Base-by-base conservation (phyloP, 176 grass and related monocot genomes). In the Oryza punctata region DNA sequence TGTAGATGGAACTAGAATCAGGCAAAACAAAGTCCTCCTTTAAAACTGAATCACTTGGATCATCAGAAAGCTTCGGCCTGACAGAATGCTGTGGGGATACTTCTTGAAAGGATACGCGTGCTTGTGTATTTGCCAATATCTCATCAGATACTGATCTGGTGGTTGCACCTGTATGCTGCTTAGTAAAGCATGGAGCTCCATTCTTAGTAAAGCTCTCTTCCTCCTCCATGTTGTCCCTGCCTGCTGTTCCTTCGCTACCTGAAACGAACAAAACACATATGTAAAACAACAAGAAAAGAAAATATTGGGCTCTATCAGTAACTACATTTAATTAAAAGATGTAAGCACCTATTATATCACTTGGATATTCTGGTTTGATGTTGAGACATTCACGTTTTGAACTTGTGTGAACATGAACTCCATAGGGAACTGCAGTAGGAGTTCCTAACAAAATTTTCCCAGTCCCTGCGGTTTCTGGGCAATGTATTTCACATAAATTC, bases 321-420 rank as follows among this genome's bases (percentile, higher is more conserved):
- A 25, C 26, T 37, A 47, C 15, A 70, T 69, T 60, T 21, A 52
- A 87, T 71, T 72, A 54, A 50, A 87, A 84, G 33, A 52, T 79
- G 79, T 21, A 63, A 67, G 66, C 23, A 95, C 93, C 90, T 88
- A 59, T 70, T 79, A 75, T 45, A 76, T 60, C 64, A 65, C 41
- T 84, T 43, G 80, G 75, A 83, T 76, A 85, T 43, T 74, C 68
- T 66, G 2, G 23, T 67, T 81, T 72, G 46, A 85, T 82, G 61
- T 43, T 46, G 41, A 19, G 16, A 63, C 6, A n/a, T 76, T 80
- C 77, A 27, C n/a, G 67, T 47, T 6, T 63, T 70, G 60, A 81
- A 29, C 28, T 52, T 69, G 44, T 45, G 50, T 50, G 41, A 76
- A 41, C 7, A 84, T 84, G 26, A 83, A 76, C 23, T 84, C 21